phyloP scores from a whole-genome alignment of 2,329 filamentous ascomycete species.

The Sporothrix mexicana region DNA sequence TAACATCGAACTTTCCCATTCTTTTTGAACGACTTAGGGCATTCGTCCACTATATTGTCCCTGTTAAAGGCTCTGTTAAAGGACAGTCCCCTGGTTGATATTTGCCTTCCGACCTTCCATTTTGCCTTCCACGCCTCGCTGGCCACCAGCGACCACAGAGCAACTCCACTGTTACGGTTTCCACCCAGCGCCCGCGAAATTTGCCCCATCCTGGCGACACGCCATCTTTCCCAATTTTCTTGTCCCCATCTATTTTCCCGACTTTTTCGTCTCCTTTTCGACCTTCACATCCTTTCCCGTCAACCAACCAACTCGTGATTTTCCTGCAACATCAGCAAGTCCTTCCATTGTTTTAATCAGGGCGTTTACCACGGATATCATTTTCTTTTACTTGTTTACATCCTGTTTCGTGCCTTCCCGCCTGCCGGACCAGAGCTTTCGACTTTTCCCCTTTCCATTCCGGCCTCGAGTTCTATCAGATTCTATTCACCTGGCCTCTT shows the following conservation, averaged over 20 bases:
- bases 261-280: slow-evolving; percentile 31
- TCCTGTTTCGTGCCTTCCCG: background rate
- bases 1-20: slow-evolving; percentile 1
- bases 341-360: slow-evolving; percentile 24
- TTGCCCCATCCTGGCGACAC: slow-evolving; percentile 30
- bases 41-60: background rate
- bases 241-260: slow-evolving; percentile 27
- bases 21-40: background rate
- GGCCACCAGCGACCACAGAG: background rate
- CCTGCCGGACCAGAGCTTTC: slow-evolving; percentile 12
- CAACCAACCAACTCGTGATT: slow-evolving; percentile 3
- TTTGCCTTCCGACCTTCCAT: background rate
- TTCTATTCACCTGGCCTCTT: background rate
- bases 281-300: background rate
- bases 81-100: background rate
- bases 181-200: slow-evolving; percentile 27
- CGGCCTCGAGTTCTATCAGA: background rate
- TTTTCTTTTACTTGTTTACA: slow-evolving; percentile 1
- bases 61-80: background rate
- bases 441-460: slow-evolving; percentile 21
- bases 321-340: slow-evolving; percentile 7
- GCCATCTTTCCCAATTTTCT: slow-evolving; percentile 32
- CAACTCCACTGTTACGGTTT: background rate
- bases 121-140: background rate
- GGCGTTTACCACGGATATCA: slow-evolving; percentile 22